Evolutionary conservation across 1,284 basidiomycete genomes (phyloP), one percentile per base, ranked within the genome.

Genomic region (Takashimella koratensis): DNA sequence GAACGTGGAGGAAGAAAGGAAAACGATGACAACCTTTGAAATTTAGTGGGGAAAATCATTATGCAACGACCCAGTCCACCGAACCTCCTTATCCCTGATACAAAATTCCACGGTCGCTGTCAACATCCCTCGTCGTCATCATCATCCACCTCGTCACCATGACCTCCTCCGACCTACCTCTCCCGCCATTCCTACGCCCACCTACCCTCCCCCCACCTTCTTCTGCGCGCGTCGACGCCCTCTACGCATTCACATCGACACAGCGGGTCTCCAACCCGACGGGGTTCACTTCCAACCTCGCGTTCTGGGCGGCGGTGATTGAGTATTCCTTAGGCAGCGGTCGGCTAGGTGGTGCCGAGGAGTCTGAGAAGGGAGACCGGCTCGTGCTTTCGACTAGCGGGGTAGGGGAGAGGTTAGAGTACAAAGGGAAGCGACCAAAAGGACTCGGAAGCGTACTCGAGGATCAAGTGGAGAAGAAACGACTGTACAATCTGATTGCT

Each of bases 241-340:
- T 97, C 13, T 97, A 94, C 75, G 86, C 92, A 2, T 90, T 94
- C 66, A 85, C 95, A 52, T 85, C 88, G 0, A 80, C 84, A 5
- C 90, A 94, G 76, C 88, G 87, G 62, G 77, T 82, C 26, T 86
- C 90, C 1, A 95, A 97, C 70, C 86, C 90, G 0, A 82, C 86
- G 3, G 86, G 90, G 2, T 97, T 86, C 73, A 77, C 83, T 39
- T 83, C 88, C 13, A 90, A 88, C 67, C 77, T 93, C 30, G 84
- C 86, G 54, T 96, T 91, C 91, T 97, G 94, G 93, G 81, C 82
- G 40, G 76, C 76, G 39, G 84, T 85, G 0, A 76, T 97, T 3
- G 82, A 86, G 58, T 79, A 80, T 12, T 74, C 86, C 5, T 81
- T 88, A 4, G 67, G 79, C 50, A 78, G 78, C 23, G 88, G 87